Base-by-base conservation (phyloP, 139 green algal genomes). In the Haematococcus lacustris region DNA sequence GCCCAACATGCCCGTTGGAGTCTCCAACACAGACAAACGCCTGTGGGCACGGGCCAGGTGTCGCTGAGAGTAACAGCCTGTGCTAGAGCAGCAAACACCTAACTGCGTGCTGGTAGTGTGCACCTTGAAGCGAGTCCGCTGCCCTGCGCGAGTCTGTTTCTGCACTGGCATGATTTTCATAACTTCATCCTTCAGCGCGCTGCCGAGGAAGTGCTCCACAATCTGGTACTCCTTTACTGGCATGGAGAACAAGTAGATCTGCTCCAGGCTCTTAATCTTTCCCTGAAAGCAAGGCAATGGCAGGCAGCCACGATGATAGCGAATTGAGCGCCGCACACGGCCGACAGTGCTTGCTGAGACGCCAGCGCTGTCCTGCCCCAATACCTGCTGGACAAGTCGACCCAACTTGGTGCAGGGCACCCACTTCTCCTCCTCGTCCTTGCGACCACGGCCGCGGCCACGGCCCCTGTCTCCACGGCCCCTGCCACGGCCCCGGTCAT, bases 81-180 rank as follows among this genome's bases (percentile, higher is more conserved):
- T n/a, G n/a, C n/a, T n/a, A n/a, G n/a, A n/a, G n/a, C n/a, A n/a
- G n/a, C 51, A 78, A 30, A 3, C 61, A 68, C n/a, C n/a, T n/a
- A n/a, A n/a, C n/a, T n/a, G n/a, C n/a, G n/a, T n/a, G 47, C 47
- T 57, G 13, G 47, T 50, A 7, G 3, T 40, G 3, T 51, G 5
- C 50, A 93, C 89, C 91, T 99, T 99, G 91, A 99, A 99, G 70
- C 96, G 88, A 3, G 94, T 99, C 68, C 96, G 88, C 91, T 98
- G 94, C 26, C 96, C 96, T 40, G 96, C 96, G 61, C 96, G 92
- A 13, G 96, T 99, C 90, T 99, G 96, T 91, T 99, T 99, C 90
- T 99, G 96, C 77, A 99, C 96, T 41, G 96, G 96, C 96, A 99
- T 99, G 79, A 99, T 99, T 91, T 99, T 98, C 96, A 99, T 98